Base-by-base conservation (phyloP, 345 rosid species). In the Heritiera fomes region DNA sequence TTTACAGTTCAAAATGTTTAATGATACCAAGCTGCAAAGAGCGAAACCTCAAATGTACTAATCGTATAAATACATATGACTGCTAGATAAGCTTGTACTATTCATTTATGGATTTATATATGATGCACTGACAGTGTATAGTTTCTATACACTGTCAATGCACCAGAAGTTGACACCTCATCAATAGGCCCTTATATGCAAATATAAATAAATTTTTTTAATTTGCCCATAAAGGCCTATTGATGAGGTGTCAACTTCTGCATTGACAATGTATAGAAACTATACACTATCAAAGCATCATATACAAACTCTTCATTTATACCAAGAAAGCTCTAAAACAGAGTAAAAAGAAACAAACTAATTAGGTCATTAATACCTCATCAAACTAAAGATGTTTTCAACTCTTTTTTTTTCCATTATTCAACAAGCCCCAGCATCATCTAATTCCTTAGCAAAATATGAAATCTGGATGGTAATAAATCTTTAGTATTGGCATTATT, bases 291-390 rank as follows among this genome's bases (percentile, higher is more conserved):
- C 28, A 23, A 0, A 0, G 28, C 28, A 23, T 23, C 28, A 23
- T 23, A 23, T 23, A 23, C 28, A 23, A 23, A 9, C 71, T 3
- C n/a, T n/a, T n/a, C 15, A 18, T 43, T 43, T 10, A n/a, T 9
- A n/a, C n/a, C 52, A 23, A 70, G 53, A 70, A 70, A 47, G 55
- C 74, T 23, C 40, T n/a, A 69, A 46, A 69, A 69, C n/a, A 13
- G 73, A 45, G 17, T 8, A 69, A 12, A 69, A 69, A 47, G 40
- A 6, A 69, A 12, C n/a, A 23, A 69, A 23, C 10, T 45, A 68
- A 12, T 45, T 4, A 12, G 17, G 34, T 67, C 15, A 67, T 43
- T 4, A n/a, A 67, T 40, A 67, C 8, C 45, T 43, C 41, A 1
- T 34, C 67, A 34, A 63, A 23, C 34, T 59, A 34, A 34, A 63